Base-by-base conservation (phyloP, 116 monocot species). In the Cymodocea nodosa region DNA sequence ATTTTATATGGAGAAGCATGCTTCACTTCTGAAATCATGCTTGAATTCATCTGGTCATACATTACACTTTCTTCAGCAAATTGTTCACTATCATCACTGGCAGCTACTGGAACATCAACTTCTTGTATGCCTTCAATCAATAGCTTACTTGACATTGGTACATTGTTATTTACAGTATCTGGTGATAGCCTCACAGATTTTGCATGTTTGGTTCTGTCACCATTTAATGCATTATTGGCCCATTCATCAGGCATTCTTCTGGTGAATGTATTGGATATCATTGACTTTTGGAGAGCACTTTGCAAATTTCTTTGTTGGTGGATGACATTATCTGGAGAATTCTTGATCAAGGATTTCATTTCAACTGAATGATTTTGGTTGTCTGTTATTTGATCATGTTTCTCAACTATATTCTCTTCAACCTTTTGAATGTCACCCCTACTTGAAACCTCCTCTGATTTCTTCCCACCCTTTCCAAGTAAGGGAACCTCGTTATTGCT, bases 121-220 rank as follows among this genome's bases (percentile, higher is more conserved):
- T 85, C 89, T 17, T 87, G 87, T 11, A 85, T 78, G 70, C 88
- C 83, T 67, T 88, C 92, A 7, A 25, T 61, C 51, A 39, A 59
- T 17, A 72, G 56, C 59, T 74, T 70, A 52, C 30, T 67, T 25
- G 23, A 24, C 39, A 34, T 35, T 59, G 70, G 17, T 14, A n/a
- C 44, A 52, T 59, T 63, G 55, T 64, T 76, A 62, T 70, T 56
- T 40, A 69, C 44, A 24, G 50, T 12, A 34, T 76, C 59, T 18
- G 74, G 50, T 44, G 71, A 50, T 52, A 82, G 75, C 48, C 76
- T 78, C 51, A 86, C 70, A 23, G 84, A 79, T 23, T 66, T 73
- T 67, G 77, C 49, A 71, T n/a, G 78, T 58, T 67, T 82, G 17
- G 60, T 24, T 50, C 71, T 72, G 55, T 80, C 65, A 63, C 44